Evolutionary conservation across 129 eudicot species (phyloP).

Genomic region (Chrysanthemum lavandulifolium): DNA sequence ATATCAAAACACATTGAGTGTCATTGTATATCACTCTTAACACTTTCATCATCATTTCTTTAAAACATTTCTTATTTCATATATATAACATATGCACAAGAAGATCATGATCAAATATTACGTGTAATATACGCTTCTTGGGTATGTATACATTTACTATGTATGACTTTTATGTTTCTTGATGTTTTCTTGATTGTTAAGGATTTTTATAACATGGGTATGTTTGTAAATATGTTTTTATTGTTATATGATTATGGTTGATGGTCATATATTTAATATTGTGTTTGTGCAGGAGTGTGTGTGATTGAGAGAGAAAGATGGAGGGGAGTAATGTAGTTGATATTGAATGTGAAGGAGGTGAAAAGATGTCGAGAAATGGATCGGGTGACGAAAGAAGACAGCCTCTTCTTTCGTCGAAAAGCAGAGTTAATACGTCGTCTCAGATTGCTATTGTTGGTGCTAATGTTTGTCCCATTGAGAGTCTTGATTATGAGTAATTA

Average conservation of each 20-base stretch:
- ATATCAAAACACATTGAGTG: conserved; percentile 19
- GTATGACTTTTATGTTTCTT: no score
- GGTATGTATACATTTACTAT: no score
- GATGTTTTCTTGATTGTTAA: no score
- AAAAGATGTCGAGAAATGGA: conserved; percentile 39
- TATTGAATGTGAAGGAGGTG: conserved; percentile 30
- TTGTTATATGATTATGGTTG: no score
- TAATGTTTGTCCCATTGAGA: conserved; percentile 79
- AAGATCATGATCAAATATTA: no score
- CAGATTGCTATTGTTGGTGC: conserved; percentile 98
- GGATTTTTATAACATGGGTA: no score
- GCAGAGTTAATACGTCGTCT: conserved; percentile 68
- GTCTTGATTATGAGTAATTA: conserved; percentile 94
- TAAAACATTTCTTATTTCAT: no score
- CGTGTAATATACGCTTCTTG: no score
- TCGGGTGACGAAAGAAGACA: conserved; percentile 46
- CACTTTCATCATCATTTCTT: not conserved
- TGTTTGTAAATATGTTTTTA: no score
- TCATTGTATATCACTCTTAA: conserved; percentile 9
- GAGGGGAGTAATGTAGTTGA: conserved; percentile 24
- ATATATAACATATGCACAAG: no score
- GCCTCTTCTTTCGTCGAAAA: conserved; percentile 53
- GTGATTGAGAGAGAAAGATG: conserved; percentile 18
- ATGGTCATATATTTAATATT: no score
- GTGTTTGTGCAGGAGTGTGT: no score